A percentile compares a stretch with the other conserved stretches of the same genome.
Conservation (phyloP, 2,329 filamentous ascomycete genomes). For the Curvularia sp. region DNA sequence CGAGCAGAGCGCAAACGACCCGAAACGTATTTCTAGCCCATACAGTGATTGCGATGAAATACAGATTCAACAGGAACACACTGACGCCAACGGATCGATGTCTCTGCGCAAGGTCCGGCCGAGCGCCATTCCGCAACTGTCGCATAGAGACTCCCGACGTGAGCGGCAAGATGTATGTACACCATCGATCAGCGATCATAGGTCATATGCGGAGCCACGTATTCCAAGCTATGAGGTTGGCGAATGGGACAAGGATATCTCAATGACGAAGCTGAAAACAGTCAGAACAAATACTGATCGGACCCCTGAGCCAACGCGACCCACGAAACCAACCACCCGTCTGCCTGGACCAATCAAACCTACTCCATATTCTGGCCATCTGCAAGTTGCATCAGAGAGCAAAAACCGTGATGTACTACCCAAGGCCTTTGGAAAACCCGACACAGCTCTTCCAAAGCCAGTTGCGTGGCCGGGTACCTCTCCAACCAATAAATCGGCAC, state of each 20-base stretch:
- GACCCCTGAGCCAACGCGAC: slow-evolving; percentile 2
- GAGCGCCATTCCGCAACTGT: slow-evolving; percentile 32
- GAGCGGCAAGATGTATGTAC: neutral
- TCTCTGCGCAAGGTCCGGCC: slow-evolving; percentile 27
- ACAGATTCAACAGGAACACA: neutral
- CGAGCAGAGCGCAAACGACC: slow-evolving; percentile 27
- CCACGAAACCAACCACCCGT: slow-evolving; percentile 19
- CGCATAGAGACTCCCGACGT: slow-evolving; percentile 8
- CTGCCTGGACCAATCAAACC: slow-evolving; percentile 31
- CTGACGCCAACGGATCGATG: slow-evolving; percentile 6
- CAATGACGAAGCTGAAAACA: slow-evolving; percentile 23
- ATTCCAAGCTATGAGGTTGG: slow-evolving; percentile 38
- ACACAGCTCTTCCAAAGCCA: neutral
- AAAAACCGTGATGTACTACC: neutral
- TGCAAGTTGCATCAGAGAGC: slow-evolving; percentile 19
- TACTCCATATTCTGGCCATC: slow-evolving; percentile 19
- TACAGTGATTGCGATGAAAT: slow-evolving; percentile 6
- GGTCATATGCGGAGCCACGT: slow-evolving; percentile 13
- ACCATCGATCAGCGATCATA: slow-evolving; percentile 1
- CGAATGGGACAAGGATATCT: slow-evolving; percentile 32
- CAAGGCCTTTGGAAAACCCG: neutral
- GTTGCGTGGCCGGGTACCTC: slow-evolving; percentile 19
- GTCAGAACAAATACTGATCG: slow-evolving; percentile 5
- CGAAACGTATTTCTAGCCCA: slow-evolving; percentile 27
- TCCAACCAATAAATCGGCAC: slow-evolving; percentile 5